Percentiles rank a stretch among this genome's conserved stretches.
Evolutionary conservation across 2,329 filamentous ascomycete genomes (phyloP).

Genomic region (Emergomyces orientalis): DNA sequence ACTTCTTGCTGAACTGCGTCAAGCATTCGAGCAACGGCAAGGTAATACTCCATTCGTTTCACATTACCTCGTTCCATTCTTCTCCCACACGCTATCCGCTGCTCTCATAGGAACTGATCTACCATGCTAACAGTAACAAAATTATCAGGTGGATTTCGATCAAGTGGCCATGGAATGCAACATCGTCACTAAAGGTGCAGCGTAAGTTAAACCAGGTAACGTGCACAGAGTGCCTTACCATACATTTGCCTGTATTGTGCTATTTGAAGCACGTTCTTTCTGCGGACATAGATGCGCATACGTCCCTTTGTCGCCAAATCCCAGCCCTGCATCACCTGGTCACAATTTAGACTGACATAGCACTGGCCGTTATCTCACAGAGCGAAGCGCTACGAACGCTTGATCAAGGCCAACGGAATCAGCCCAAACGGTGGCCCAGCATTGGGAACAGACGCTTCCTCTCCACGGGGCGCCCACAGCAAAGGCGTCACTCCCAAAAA

Average conservation of each 20-base stretch:
- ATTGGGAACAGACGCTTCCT: conserved; percentile 3
- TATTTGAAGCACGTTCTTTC: neutral
- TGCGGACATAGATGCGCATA: conserved; percentile 1
- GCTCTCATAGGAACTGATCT: neutral
- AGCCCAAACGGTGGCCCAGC: conserved; percentile 16
- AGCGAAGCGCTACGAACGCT: conserved; percentile 58
- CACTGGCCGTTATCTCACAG: conserved; percentile 31
- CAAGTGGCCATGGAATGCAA: conserved; percentile 55
- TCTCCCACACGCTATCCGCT: neutral
- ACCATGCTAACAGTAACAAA: conserved; percentile 5
- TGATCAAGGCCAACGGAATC: conserved; percentile 53
- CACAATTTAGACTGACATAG: neutral
- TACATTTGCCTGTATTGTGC: neutral
- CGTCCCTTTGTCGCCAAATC: neutral
- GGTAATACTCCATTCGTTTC: conserved; percentile 35
- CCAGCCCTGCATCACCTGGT: neutral
- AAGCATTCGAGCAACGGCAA: conserved; percentile 51
- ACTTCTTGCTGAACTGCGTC: conserved; percentile 59
- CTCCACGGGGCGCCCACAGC: conserved; percentile 16
- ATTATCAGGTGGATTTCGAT: conserved; percentile 52
- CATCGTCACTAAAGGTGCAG: conserved; percentile 58
- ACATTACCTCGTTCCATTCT: neutral
- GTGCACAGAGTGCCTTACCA: neutral
- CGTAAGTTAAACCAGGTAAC: conserved; percentile 44
- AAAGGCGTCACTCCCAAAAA: conserved; percentile 18